A percentile compares a stretch with the other conserved stretches of the same genome.
These are phyloP conservation scores for Decorospora gaudefroyi DNA, from an alignment of 2,329 filamentous ascomycete species.

Conservation along the genomic window DNA sequence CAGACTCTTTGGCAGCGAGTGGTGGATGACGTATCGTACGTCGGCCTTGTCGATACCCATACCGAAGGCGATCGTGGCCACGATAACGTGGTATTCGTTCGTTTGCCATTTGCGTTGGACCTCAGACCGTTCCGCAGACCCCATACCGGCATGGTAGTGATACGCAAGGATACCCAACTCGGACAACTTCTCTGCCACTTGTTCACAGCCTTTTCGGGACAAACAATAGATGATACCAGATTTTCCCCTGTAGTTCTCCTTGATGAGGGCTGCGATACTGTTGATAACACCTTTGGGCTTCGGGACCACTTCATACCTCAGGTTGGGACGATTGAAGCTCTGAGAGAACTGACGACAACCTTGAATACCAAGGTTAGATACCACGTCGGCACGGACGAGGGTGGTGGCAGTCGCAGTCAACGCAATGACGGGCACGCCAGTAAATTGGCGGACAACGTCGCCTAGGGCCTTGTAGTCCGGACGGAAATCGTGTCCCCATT, in stretches of 20 bases:
- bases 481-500: conserved; percentile 98
- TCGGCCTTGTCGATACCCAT: conserved; percentile 99
- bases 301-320: conserved; percentile 80
- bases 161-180: conserved; percentile 70
- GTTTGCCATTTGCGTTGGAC: conserved; percentile 84
- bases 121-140: conserved; percentile 66
- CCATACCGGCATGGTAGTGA: conserved; percentile 85
- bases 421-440: conserved; percentile 86
- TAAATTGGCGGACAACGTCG: conserved; percentile 70
- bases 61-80: conserved; percentile 96
- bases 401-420: conserved; percentile 93
- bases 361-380: conserved; percentile 84
- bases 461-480: conserved; percentile 92
- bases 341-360: conserved; percentile 80
- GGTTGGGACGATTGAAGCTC: conserved; percentile 95
- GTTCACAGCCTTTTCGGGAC: conserved; percentile 80
- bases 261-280: conserved; percentile 69
- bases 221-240: conserved; percentile 94
- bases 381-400: conserved; percentile 89
- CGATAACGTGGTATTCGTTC: conserved; percentile 81
- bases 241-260: conserved; percentile 67
- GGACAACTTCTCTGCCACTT: conserved; percentile 71
- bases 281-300: conserved; percentile 67
- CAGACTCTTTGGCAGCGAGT: conserved; percentile 88
- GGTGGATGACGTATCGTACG: conserved; percentile 94